These are phyloP conservation scores for Coemansia sp. DNA, from an alignment of 192 early-diverging fungal species.

Conservation along the genomic window DNA sequence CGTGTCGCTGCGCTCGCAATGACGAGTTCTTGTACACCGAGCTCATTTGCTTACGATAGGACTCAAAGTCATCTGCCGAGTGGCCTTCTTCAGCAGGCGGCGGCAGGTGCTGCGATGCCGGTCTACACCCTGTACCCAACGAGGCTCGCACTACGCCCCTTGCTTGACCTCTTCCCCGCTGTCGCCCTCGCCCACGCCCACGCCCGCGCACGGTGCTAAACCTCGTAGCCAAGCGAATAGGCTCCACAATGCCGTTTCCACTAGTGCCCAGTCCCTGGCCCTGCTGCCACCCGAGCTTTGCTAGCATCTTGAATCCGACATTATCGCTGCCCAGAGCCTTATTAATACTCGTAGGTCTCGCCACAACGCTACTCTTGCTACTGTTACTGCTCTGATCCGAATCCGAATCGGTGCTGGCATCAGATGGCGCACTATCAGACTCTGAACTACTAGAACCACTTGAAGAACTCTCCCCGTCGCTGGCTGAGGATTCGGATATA, in stretches of 20 bases:
- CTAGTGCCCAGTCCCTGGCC: conserved; percentile 46
- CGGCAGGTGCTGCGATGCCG: not conserved
- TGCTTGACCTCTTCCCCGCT: conserved; percentile 2
- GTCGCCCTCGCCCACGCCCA: conserved; percentile 1
- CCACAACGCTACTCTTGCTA: not conserved
- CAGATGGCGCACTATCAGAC: not conserved
- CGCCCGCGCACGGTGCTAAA: conserved; percentile 29
- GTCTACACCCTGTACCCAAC: conserved; percentile 19
- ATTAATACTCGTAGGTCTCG: conserved; percentile 12
- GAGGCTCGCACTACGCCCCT: conserved; percentile 15
- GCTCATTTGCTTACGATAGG: conserved; percentile 48
- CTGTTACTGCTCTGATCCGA: conserved; percentile 13
- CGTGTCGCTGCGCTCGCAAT: not conserved
- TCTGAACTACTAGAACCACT: not conserved
- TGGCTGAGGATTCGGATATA: conserved; percentile 6
- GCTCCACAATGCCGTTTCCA: conserved; percentile 42
- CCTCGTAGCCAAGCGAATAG: conserved; percentile 31
- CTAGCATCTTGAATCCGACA: conserved; percentile 42
- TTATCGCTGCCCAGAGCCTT: conserved; percentile 48
- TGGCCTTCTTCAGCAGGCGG: not conserved
- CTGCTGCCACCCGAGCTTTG: conserved; percentile 52
- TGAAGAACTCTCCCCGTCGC: not conserved
- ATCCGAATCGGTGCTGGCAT: not conserved
- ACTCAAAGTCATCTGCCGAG: conserved; percentile 21
- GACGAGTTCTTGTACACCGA: conserved; percentile 13